These are phyloP conservation scores for Emergomyces pasteurianus DNA, from an alignment of 2,329 filamentous ascomycete species.

Conservation along the genomic window DNA sequence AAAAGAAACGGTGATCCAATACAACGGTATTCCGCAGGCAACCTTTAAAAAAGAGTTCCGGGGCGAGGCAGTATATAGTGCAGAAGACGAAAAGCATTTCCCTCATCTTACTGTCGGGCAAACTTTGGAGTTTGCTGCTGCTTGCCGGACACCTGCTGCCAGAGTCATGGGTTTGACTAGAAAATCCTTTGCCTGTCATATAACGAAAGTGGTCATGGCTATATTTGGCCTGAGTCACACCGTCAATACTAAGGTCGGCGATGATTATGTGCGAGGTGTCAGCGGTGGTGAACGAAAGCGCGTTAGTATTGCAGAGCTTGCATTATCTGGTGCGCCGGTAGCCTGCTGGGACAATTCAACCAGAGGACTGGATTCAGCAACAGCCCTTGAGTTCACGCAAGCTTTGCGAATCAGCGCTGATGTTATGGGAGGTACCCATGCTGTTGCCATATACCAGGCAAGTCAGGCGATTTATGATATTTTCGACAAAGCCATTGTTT, in stretches of 20 bases:
- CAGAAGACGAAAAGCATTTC: constrained; percentile 39
- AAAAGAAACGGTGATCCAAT: constrained; percentile 62
- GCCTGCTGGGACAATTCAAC: constrained; percentile 37
- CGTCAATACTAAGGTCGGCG: constrained; percentile 37
- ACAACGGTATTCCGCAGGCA: constrained; percentile 52
- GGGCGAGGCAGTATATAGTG: constrained; percentile 29
- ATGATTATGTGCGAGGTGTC: constrained; percentile 50
- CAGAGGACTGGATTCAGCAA: constrained; percentile 44
- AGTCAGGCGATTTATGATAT: constrained; percentile 43
- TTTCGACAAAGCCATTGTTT: constrained; percentile 63
- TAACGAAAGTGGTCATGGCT: constrained; percentile 30
- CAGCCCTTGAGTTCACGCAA: constrained; percentile 47
- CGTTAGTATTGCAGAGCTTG: constrained; percentile 36
- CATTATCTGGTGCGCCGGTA: constrained; percentile 25
- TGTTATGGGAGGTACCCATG: constrained; percentile 37
- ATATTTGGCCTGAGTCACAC: constrained; percentile 32
- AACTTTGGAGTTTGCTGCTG: constrained; percentile 45
- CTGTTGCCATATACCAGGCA: constrained; percentile 49
- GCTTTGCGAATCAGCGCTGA: constrained; percentile 41
- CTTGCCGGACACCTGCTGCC: constrained; percentile 36
- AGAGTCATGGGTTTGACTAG: constrained; percentile 32
- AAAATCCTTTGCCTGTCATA: constrained; percentile 31
- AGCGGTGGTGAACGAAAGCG: constrained; percentile 51
- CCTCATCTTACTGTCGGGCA: constrained; percentile 46
- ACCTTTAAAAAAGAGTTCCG: constrained; percentile 56